phyloP scores from a whole-genome alignment of 768 basidiomycete genomes.

The Panaeolus papilionaceus region DNA sequence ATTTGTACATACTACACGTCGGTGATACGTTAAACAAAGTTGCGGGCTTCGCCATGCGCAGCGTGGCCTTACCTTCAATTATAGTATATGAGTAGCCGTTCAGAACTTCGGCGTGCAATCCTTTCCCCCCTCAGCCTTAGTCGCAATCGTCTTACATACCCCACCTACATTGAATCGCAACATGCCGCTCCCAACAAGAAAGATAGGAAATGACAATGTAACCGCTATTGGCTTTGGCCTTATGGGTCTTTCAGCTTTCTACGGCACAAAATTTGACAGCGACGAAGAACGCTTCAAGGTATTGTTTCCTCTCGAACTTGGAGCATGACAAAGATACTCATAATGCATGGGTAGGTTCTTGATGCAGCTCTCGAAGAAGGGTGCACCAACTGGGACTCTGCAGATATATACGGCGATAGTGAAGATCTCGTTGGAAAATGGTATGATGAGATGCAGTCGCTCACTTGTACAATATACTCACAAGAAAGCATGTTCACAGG shows the following conservation, averaged over 20 bases:
- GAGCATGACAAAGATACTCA: background rate
- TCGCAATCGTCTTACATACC: too few species aligned
- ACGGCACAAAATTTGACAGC: constrained; percentile 45
- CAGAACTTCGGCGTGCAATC: too few species aligned
- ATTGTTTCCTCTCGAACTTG: background rate
- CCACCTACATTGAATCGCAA: background rate
- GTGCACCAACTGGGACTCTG: constrained; percentile 55
- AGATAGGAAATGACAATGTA: constrained; percentile 52
- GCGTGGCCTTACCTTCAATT: too few species aligned
- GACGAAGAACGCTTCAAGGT: constrained; percentile 72
- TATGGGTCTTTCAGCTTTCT: constrained; percentile 59
- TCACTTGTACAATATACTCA: background rate
- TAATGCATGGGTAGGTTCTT: constrained; percentile 35
- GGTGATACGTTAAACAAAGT: too few species aligned
- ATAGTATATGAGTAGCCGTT: too few species aligned
- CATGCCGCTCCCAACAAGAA: constrained; percentile 34
- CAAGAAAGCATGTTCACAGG: constrained; percentile 30
- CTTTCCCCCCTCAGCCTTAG: too few species aligned
- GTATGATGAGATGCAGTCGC: constrained; percentile 22
- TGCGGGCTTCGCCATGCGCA: too few species aligned
- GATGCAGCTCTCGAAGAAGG: constrained; percentile 49
- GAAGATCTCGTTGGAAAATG: constrained; percentile 53
- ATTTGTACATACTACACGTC: too few species aligned
- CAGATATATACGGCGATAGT: constrained; percentile 51
- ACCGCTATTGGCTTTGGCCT: constrained; percentile 64